Evolutionary conservation across 352 stramenopile genomes (phyloP), one percentile per base, ranked within the genome.

Genomic region (Phytophthora vignae): DNA sequence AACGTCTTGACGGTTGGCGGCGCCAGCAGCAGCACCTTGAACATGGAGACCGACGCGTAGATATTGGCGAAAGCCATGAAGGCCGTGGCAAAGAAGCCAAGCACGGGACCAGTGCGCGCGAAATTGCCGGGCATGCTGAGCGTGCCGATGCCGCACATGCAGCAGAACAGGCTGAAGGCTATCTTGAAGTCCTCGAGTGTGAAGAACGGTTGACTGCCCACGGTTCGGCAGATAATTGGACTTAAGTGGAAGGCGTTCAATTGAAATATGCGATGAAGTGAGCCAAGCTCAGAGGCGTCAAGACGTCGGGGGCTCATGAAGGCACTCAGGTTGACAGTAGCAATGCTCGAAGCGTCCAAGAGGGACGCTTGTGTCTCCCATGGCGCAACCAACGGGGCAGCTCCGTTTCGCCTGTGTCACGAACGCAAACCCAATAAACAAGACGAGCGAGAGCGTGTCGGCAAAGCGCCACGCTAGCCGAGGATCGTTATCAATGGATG

Each of bases 1-100:
- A 81, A 91, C 2, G 85, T 91, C 19, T 82, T 82, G 4, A 92
- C 82, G 0, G 69, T 76, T 9, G 63, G 74, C 14, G 83, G 81
- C 11, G 85, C 83, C 7, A 80, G 40, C 17, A 92, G 59, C 55
- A 92, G 67, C 27, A 84, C 75, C 63, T 88, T 89, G 63, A 76
- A 88, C 68, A 76, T 78, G 21, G 75, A 44, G 14, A 90, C 65
- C 8, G 80, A 82, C 1, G 82, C 77, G 69, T 90, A 90, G 27
- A 89, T 76, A 60, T 90, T 92, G 68, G 81, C 81, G 38, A 84
- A 79, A 0, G 82, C 82, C 82, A 92, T 90, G 69, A 92, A 87
- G 3, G 81, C 60, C 46, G 83, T 79, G 25, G 76, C 82, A 19
- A 83, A 44, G 12, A 74, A 74, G 7, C 76, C 84, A 22, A 87